Percentiles rank a stretch among this genome's conserved stretches.
Evolutionary conservation across 2,329 filamentous ascomycete genomes (phyloP).

Genomic region (Diaporthe citrichinensis): DNA sequence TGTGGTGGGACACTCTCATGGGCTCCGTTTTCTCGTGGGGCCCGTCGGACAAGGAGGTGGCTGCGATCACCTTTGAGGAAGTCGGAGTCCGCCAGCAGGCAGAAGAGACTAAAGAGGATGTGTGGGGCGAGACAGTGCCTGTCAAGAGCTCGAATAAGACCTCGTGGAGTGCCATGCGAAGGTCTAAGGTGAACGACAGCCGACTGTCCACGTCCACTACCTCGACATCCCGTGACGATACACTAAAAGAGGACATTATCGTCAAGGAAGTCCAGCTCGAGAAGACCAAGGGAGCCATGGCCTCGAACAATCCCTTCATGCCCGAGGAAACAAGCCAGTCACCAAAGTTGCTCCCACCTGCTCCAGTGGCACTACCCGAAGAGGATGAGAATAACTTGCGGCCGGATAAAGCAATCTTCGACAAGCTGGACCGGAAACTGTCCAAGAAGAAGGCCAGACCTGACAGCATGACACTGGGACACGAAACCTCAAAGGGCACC

Average conservation of each 20-base stretch:
- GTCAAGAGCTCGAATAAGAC: not conserved
- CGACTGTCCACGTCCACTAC: not conserved
- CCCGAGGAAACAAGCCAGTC: not conserved
- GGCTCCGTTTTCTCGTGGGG: constrained; percentile 2
- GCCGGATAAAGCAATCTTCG: not conserved
- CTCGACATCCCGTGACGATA: not conserved
- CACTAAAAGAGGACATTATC: not conserved
- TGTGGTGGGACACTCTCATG: not conserved
- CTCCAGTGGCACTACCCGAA: not conserved
- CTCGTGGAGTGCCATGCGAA: not conserved
- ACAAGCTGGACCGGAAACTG: not conserved
- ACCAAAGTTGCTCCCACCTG: not conserved
- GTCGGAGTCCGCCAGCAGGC: not conserved
- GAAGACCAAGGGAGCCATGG: not conserved
- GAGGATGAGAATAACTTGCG: not conserved
- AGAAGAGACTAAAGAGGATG: constrained; percentile 19
- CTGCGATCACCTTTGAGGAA: constrained; percentile 24
- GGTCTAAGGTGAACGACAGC: not conserved
- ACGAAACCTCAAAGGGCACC: not conserved
- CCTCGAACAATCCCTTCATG: not conserved
- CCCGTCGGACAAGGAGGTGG: constrained; percentile 7
- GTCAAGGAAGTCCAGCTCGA: not conserved
- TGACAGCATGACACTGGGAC: not conserved
- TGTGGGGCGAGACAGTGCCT: constrained; percentile 23
- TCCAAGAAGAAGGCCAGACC: constrained; percentile 10